Conservation (phyloP, 805 yeast species). For the Yarrowia divulgata region DNA sequence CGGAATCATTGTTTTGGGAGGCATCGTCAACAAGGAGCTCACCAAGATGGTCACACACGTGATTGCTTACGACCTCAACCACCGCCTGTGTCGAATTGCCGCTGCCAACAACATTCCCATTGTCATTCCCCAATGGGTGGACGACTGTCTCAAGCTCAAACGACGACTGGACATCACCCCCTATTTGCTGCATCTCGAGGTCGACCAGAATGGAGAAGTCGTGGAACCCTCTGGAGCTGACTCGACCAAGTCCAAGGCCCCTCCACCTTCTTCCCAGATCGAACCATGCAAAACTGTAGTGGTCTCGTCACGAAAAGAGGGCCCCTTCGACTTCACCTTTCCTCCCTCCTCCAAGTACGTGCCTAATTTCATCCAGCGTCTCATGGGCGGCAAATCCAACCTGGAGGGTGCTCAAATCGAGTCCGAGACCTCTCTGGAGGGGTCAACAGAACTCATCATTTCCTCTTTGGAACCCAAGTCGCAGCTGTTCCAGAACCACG, state of each 20-base stretch:
- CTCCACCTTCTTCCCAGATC: constrained; percentile 8
- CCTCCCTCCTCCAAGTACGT: constrained; percentile 30
- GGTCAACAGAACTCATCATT: constrained; percentile 25
- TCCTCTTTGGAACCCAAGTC: constrained; percentile 40
- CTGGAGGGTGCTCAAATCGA: constrained; percentile 30
- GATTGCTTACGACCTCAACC: constrained; percentile 58
- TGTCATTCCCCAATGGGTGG: constrained; percentile 85
- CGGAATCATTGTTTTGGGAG: constrained; percentile 79
- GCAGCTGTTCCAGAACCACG: constrained; percentile 53
- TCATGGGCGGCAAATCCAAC: constrained; percentile 18
- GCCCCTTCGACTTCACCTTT: constrained; percentile 33
- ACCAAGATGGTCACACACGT: constrained; percentile 82
- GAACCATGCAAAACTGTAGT: constrained; percentile 31
- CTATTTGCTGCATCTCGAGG: constrained; percentile 54
- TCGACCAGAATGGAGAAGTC: constrained; percentile 16
- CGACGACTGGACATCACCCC: constrained; percentile 60
- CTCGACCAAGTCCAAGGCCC: not conserved
- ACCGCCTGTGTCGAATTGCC: constrained; percentile 58
- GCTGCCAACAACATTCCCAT: constrained; percentile 48
- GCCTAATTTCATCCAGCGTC: constrained; percentile 31
- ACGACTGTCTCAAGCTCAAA: constrained; percentile 66
- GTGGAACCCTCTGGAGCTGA: not conserved
- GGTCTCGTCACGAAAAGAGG: constrained; percentile 3
- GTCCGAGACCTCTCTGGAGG: constrained; percentile 29
- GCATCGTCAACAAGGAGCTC: constrained; percentile 67